Percentiles rank a stretch among this genome's conserved stretches.
These are phyloP conservation scores for Candida golubevii DNA, from an alignment of 805 yeast species.

Conservation along the genomic window DNA sequence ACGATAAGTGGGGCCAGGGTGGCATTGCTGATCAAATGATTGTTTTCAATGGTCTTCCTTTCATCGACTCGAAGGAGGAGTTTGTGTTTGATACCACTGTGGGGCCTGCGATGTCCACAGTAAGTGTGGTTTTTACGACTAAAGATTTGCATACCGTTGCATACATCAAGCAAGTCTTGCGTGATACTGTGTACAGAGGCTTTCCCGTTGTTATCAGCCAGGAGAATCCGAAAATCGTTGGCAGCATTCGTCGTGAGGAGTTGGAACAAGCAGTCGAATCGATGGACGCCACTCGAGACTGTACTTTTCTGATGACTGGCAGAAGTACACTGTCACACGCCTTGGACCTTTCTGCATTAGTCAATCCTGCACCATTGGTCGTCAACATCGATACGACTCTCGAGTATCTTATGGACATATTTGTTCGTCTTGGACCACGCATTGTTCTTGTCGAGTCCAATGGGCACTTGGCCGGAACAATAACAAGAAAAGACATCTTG, in stretches of 20 bases:
- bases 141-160: slow-evolving; percentile 25
- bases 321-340: neutral
- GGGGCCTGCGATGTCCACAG: slow-evolving; percentile 61
- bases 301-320: slow-evolving; percentile 15
- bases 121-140: slow-evolving; percentile 35
- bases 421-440: slow-evolving; percentile 76
- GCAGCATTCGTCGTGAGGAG: slow-evolving; percentile 44
- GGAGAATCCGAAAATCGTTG: slow-evolving; percentile 37
- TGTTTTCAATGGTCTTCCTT: slow-evolving; percentile 80
- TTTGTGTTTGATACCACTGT: slow-evolving; percentile 43
- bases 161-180: slow-evolving; percentile 30
- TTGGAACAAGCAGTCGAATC: slow-evolving; percentile 13
- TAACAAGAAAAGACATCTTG: slow-evolving; percentile 81
- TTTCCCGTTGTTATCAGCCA: slow-evolving; percentile 51
- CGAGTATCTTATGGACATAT: slow-evolving; percentile 60
- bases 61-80: slow-evolving; percentile 68
- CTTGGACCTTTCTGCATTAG: slow-evolving; percentile 25
- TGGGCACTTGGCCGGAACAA: slow-evolving; percentile 64
- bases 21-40: slow-evolving; percentile 98
- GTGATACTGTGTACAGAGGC: slow-evolving; percentile 37
- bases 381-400: slow-evolving; percentile 52
- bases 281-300: slow-evolving; percentile 10
- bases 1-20: slow-evolving; percentile 67
- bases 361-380: slow-evolving; percentile 59
- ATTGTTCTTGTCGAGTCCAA: slow-evolving; percentile 60